Evolutionary conservation across 2,329 filamentous ascomycete genomes (phyloP).

Genomic region (Daldinia eschscholtzii): DNA sequence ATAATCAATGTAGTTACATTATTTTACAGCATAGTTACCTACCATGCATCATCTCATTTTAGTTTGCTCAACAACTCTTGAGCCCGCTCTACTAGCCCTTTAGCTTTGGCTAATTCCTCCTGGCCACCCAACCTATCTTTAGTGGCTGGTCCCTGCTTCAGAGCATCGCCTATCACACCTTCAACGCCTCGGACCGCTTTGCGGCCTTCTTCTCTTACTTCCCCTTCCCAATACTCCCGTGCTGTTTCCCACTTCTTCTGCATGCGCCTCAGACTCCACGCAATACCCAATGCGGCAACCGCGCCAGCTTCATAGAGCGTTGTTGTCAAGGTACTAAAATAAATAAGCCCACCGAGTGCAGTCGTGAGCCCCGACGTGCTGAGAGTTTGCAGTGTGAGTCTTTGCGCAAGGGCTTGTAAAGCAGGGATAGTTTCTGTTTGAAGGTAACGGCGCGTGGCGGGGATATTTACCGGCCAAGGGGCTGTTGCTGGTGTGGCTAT

Average conservation of each 20-base stretch:
- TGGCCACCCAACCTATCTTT: constrained; percentile 28
- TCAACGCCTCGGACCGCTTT: constrained; percentile 71
- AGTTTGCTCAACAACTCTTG: constrained; percentile 62
- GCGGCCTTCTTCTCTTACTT: constrained; percentile 75
- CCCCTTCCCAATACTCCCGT: constrained; percentile 72
- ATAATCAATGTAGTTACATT: constrained; percentile 29
- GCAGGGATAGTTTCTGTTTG: constrained; percentile 75
- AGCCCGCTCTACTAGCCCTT: constrained; percentile 62
- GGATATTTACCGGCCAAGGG: constrained; percentile 80
- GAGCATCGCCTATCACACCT: constrained; percentile 62
- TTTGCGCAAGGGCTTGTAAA: constrained; percentile 79
- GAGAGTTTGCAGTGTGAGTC: constrained; percentile 79
- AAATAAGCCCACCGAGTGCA: constrained; percentile 67
- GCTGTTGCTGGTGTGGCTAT: constrained; percentile 20
- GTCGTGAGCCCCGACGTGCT: constrained; percentile 76
- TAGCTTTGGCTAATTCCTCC: constrained; percentile 56
- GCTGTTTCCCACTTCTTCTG: constrained; percentile 74
- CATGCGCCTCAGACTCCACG: constrained; percentile 70
- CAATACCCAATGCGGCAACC: constrained; percentile 70
- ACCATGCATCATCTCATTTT: constrained; percentile 55
- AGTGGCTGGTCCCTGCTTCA: constrained; percentile 49
- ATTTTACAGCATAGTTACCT: constrained; percentile 27
- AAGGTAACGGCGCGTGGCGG: constrained; percentile 75
- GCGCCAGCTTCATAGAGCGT: constrained; percentile 72
- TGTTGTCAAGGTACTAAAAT: constrained; percentile 66